Evolutionary conservation across 805 yeast species (phyloP).

Genomic region (Ogataea dorogensis): DNA sequence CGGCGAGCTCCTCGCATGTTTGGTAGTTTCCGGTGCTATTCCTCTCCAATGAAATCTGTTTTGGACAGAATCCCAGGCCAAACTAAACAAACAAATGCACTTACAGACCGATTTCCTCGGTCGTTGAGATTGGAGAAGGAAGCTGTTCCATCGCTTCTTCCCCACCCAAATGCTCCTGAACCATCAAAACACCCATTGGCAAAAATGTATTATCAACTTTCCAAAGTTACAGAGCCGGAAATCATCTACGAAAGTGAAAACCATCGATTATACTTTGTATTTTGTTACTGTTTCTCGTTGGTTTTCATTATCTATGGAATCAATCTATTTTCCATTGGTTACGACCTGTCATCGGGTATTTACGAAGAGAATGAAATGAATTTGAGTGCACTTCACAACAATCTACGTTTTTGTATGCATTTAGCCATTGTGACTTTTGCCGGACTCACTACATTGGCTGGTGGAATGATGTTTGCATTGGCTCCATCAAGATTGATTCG

Average conservation of each 20-base stretch:
- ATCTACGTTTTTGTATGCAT: conserved; percentile 27
- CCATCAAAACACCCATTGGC: conserved; percentile 59
- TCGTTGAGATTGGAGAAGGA: conserved; percentile 63
- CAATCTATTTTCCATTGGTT: conserved; percentile 37
- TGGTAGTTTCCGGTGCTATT: not conserved
- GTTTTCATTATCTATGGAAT: conserved; percentile 69
- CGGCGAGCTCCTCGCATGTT: not conserved
- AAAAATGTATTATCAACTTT: conserved; percentile 58
- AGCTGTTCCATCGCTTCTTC: conserved; percentile 62
- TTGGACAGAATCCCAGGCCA: conserved; percentile 58
- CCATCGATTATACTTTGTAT: conserved; percentile 70
- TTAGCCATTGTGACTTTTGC: conserved; percentile 36
- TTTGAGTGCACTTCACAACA: conserved; percentile 24
- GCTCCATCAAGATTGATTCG: conserved; percentile 72
- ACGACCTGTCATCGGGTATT: conserved; percentile 26
- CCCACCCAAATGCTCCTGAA: conserved; percentile 75
- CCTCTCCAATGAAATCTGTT: conserved; percentile 27
- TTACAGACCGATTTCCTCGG: conserved; percentile 60
- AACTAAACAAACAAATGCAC: conserved; percentile 41
- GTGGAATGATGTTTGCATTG: conserved; percentile 41
- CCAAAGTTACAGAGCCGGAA: conserved; percentile 58
- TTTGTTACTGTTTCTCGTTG: conserved; percentile 65
- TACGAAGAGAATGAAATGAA: conserved; percentile 33
- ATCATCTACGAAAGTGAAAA: conserved; percentile 82
- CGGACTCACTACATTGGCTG: conserved; percentile 42